Evolutionary conservation across 2,329 filamentous ascomycete species (phyloP), one percentile per base, ranked within the genome.

Genomic region (Ophiosphaerella herpotricha): DNA sequence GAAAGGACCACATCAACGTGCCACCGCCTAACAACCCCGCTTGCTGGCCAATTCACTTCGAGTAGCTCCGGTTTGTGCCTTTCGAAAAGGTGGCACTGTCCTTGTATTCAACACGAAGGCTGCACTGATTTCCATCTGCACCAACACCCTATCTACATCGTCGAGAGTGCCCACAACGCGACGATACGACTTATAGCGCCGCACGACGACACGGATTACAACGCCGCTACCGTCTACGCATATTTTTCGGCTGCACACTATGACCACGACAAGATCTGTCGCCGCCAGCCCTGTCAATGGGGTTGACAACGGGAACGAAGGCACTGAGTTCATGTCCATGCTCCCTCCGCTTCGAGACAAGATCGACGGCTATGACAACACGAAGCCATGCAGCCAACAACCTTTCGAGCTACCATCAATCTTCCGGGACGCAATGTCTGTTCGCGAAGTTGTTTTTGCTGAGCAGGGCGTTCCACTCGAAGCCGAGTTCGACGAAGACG

Each of bases 401-500:
- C 46, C 62, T 8, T 57, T 58, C 26, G 34, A 50, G 35, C 66
- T 80, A 26, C 78, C 78, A 2, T 68, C 74, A 48, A 61, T 69
- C 48, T 81, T 81, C 66, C 67, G 69, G 50, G 81, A 85, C 56
- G 82, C 82, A 56, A 82, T 85, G 77, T 70, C 72, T 12, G 76
- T 86, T 5, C 82, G 84, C 33, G 76, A 81, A 48, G 72, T 74
- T 34, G 84, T 86, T 56, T 86, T 82, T 58, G 73, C 80, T 50
- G 83, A 85, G 66, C 84, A 86, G 56, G 71, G 75, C 18, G 78
- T 83, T 24, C 74, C 78, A 0, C 72, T 85, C 1, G 84, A 88
- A 33, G 83, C 85, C 57, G 92, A 97, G 72, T 81, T 90, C 58
- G 93, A 97, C 76, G 76, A 80, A 1, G 91, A 97, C 68, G 93